Conservation (phyloP, 2,329 filamentous ascomycete genomes). For the Fusarium sp. region DNA sequence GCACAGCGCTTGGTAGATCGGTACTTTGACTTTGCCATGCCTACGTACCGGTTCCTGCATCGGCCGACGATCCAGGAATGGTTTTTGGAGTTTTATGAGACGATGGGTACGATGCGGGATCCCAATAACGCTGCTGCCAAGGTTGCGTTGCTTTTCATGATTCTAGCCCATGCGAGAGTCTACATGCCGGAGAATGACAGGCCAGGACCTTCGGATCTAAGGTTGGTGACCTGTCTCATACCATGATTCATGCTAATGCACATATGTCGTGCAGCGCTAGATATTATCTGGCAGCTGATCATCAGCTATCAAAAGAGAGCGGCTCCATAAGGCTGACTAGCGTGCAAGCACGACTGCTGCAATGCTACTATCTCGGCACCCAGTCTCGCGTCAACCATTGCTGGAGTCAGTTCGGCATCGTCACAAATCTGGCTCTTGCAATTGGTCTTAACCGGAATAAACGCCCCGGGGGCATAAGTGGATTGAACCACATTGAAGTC, state of each 20-base stretch:
- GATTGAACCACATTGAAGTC: constrained; percentile 35
- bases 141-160: constrained; percentile 60
- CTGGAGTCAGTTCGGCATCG: constrained; percentile 59
- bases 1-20: constrained; percentile 55
- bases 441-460: constrained; percentile 47
- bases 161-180: constrained; percentile 62
- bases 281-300: constrained; percentile 48
- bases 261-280: constrained; percentile 15
- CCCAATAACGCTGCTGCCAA: constrained; percentile 39
- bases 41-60: constrained; percentile 67
- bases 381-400: constrained; percentile 60
- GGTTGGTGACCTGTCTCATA: not conserved
- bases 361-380: constrained; percentile 58
- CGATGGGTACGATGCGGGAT: constrained; percentile 45
- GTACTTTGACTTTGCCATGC: constrained; percentile 68
- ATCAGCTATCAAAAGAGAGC: constrained; percentile 53
- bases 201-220: constrained; percentile 41
- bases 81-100: constrained; percentile 56
- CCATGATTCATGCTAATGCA: not conserved
- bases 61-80: constrained; percentile 62
- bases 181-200: constrained; percentile 50
- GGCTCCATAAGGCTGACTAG: constrained; percentile 54
- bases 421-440: constrained; percentile 52
- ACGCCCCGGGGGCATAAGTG: constrained; percentile 13
- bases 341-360: constrained; percentile 55